Evolutionary conservation across 2,329 filamentous ascomycete genomes (phyloP).

Genomic region (Thelonectria olida): DNA sequence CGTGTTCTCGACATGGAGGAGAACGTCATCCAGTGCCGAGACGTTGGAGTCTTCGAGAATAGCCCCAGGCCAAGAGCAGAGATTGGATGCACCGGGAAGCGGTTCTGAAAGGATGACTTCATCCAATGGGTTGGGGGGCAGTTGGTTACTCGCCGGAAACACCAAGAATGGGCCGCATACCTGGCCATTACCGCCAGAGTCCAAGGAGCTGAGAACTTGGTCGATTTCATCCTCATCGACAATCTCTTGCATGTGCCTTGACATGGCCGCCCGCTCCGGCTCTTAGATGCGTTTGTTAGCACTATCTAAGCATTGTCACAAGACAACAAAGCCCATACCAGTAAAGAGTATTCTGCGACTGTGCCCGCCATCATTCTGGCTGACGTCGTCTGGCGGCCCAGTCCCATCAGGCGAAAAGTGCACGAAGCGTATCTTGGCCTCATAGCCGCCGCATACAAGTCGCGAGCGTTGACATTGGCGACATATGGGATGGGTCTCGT

Average conservation of each 20-base stretch:
- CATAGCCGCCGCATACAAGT: constrained; percentile 2
- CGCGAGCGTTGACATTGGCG: neutral
- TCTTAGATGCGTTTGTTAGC: neutral
- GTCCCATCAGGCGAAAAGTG: neutral
- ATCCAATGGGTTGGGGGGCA: neutral
- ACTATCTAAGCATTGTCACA: neutral
- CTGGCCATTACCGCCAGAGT: neutral
- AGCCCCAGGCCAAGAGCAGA: neutral
- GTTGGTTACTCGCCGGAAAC: neutral
- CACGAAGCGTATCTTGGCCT: constrained; percentile 6
- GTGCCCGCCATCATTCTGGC: constrained; percentile 3
- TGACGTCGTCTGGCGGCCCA: neutral
- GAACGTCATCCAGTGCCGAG: neutral
- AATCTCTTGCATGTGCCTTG: neutral
- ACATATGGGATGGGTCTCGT: constrained; percentile 1
- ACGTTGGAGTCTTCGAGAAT: neutral
- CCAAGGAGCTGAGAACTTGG: neutral
- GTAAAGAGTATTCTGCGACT: constrained; percentile 7
- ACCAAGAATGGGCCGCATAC: neutral
- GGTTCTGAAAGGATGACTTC: neutral
- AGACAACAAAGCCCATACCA: neutral
- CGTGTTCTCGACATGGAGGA: neutral
- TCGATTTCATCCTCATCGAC: constrained; percentile 2
- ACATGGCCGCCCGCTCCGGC: constrained; percentile 1
- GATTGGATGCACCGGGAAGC: neutral